phyloP scores from a whole-genome alignment of 345 rosid genomes.

The Linum usitatissimum region DNA sequence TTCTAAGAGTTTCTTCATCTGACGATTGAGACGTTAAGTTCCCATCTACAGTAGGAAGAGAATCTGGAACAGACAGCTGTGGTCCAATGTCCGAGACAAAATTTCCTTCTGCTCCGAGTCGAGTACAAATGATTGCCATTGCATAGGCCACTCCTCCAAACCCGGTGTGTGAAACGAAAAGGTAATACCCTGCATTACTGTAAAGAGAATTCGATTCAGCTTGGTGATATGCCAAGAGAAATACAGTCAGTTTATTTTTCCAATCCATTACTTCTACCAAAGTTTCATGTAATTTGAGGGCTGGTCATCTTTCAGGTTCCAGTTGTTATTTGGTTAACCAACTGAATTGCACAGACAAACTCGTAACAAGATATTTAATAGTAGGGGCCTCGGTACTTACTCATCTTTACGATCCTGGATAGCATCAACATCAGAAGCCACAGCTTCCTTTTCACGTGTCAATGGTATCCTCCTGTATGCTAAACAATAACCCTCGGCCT shows the following conservation, averaged over 20 bases:
- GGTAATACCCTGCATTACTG: slow-evolving; percentile 68
- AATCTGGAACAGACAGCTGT: slow-evolving; percentile 22
- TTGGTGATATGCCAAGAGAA: too few species aligned
- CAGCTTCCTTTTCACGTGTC: slow-evolving; percentile 83
- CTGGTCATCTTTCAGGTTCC: not conserved
- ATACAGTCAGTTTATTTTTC: not conserved
- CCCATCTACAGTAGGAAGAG: slow-evolving; percentile 22
- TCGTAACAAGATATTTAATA: not conserved
- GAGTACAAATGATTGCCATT: slow-evolving; percentile 75
- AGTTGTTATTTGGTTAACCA: not conserved
- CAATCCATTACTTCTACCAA: not conserved
- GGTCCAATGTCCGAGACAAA: slow-evolving; percentile 21
- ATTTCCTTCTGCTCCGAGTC: slow-evolving; percentile 49
- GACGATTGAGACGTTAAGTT: slow-evolving; percentile 36
- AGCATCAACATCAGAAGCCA: slow-evolving; percentile 82
- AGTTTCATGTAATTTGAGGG: not conserved
- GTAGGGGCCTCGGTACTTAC: slow-evolving; percentile 35
- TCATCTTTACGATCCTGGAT: slow-evolving; percentile 61
- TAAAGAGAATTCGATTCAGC: slow-evolving; percentile 3
- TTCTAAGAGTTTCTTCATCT: slow-evolving; percentile 63
- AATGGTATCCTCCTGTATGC: slow-evolving; percentile 77
- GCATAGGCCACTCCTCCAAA: slow-evolving; percentile 90
- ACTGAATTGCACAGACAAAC: not conserved
- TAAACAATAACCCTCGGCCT: slow-evolving; percentile 59
- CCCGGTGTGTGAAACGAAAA: slow-evolving; percentile 84